Evolutionary conservation across 2,329 filamentous ascomycete genomes (phyloP).

Genomic region (Trichoderma harzianum): DNA sequence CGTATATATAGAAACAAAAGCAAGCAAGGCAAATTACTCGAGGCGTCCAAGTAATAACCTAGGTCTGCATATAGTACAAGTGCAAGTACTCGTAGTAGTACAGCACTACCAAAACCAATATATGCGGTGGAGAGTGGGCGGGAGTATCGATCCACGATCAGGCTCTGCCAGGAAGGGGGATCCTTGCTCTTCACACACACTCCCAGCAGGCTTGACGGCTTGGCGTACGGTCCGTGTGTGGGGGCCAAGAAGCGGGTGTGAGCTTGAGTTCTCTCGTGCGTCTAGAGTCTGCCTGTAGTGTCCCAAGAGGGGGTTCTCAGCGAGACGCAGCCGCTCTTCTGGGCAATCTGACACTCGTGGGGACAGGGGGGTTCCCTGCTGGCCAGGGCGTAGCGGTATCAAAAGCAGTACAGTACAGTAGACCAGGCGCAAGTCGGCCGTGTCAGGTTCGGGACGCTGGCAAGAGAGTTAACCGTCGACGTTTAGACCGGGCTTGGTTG

Average conservation of each 20-base stretch:
- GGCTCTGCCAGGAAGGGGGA: slow-evolving; percentile 5
- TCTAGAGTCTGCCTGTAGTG: not conserved
- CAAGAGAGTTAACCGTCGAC: not conserved
- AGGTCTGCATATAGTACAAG: not conserved
- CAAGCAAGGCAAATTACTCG: not conserved
- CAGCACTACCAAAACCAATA: not conserved
- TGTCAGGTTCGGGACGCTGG: not conserved
- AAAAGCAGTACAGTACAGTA: not conserved
- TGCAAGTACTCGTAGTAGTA: not conserved
- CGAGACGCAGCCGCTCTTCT: slow-evolving; percentile 5
- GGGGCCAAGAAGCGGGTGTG: slow-evolving; percentile 14
- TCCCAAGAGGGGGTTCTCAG: slow-evolving; percentile 5
- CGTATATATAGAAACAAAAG: slow-evolving; percentile 8
- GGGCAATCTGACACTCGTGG: slow-evolving; percentile 5
- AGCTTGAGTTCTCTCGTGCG: not conserved
- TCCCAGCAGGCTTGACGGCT: slow-evolving; percentile 9
- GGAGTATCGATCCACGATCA: slow-evolving; percentile 14
- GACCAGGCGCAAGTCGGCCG: not conserved
- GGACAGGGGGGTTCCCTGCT: not conserved
- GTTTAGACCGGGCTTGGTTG: too few species aligned
- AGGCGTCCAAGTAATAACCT: slow-evolving; percentile 7
- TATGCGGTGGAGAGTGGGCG: slow-evolving; percentile 13
- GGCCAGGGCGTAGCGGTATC: not conserved
- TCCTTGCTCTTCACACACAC: slow-evolving; percentile 3
- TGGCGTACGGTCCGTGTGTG: slow-evolving; percentile 17